Evolutionary conservation across 768 basidiomycete genomes (phyloP), one percentile per base, ranked within the genome.

Genomic region (Lactifluus echinatus): DNA sequence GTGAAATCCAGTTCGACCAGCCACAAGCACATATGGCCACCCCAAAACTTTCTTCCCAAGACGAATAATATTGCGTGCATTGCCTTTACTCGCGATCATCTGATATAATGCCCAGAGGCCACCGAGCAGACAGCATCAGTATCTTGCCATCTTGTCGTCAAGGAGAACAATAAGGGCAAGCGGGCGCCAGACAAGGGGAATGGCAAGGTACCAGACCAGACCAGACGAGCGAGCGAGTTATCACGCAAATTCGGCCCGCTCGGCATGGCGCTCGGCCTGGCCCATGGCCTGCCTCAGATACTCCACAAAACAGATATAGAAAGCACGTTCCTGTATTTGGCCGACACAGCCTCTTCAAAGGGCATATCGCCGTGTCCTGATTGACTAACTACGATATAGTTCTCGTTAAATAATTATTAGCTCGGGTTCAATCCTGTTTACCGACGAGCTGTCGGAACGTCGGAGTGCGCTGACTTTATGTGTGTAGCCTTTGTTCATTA

Each of bases 41-140:
- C 57, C 51, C 57, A 53, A 36, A 53, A 48, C 46, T 21, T 53
- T 53, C 31, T 48, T 53, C 24, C 14, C 7, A 17, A 47, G 29
- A 47, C 2, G 31, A 12, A 39, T 26, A 23, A n/a, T 12, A 1
- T 29, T 24, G 37, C 5, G 26, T 37, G 17, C 33, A 33, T 26
- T n/a, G 31, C 36, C 15, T 14, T 40, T 29, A 1, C 14, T 29
- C 15, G 46, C 2, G 45, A 37, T 6, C 12, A 11, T 15, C 26
- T 19, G 14, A n/a, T 21, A 14, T 21, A 19, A 24, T 26, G 34
- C 15, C 24, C 44, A 10, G 2, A 5, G 17, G 14, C 11, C 19
- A 29, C 37, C 5, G 19, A 15, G 19, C 4, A 21, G 15, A 21
- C 42, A 33, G 51, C 3, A n/a, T 14, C 24, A 6, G 24, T 29